Percentiles rank a stretch among this genome's conserved stretches.
These are phyloP conservation scores for Plenodomus tracheiphilus DNA, from an alignment of 2,329 filamentous ascomycete species.

Conservation along the genomic window DNA sequence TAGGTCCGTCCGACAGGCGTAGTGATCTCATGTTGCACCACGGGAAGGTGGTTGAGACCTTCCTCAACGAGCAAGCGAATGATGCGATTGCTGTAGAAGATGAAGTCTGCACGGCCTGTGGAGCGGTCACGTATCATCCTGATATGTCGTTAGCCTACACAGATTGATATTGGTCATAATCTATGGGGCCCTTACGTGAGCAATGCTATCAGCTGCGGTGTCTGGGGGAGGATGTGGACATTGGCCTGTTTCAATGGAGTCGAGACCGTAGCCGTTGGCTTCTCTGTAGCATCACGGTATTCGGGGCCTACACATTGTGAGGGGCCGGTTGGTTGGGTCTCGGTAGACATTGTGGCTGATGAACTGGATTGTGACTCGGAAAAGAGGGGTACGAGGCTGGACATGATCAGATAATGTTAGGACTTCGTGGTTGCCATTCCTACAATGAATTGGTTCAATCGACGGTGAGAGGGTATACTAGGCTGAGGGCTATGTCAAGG, in stretches of 20 bases:
- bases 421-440: background rate
- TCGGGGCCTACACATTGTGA: slow-evolving; percentile 74
- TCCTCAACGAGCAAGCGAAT: slow-evolving; percentile 96
- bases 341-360: slow-evolving; percentile 27
- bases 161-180: slow-evolving; percentile 3
- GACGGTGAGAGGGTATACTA: background rate
- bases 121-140: slow-evolving; percentile 95
- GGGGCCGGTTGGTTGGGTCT: slow-evolving; percentile 42
- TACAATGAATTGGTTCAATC: background rate
- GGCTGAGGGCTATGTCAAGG: background rate
- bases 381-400: slow-evolving; percentile 9
- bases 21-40: slow-evolving; percentile 83
- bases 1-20: slow-evolving; percentile 90
- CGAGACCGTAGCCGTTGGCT: slow-evolving; percentile 87
- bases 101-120: slow-evolving; percentile 92
- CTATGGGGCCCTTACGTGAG: slow-evolving; percentile 74
- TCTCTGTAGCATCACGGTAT: slow-evolving; percentile 75
- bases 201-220: slow-evolving; percentile 93
- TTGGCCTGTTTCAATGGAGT: slow-evolving; percentile 80
- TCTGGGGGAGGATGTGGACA: slow-evolving; percentile 88
- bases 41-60: slow-evolving; percentile 92
- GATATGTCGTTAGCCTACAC: slow-evolving; percentile 7
- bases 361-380: background rate
- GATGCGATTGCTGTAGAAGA: slow-evolving; percentile 98
- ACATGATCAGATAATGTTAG: background rate